Base-by-base conservation (phyloP, 2,329 filamentous ascomycete genomes). In the Trichoderma brevicompactum region DNA sequence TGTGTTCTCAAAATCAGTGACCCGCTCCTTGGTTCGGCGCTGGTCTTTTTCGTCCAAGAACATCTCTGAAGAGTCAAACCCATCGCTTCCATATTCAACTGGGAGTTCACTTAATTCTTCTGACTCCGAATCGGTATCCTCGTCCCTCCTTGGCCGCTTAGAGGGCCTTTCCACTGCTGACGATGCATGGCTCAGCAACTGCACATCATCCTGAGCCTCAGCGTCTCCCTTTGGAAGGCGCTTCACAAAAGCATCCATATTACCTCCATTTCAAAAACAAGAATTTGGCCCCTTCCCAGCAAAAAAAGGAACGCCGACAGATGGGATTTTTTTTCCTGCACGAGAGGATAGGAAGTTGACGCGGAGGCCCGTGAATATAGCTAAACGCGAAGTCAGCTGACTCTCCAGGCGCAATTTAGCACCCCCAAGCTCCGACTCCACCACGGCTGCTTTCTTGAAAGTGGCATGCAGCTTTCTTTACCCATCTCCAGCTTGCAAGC, bases 1-100 rank as follows among this genome's bases (percentile, higher is more conserved):
- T 6, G 89, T 89, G 68, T 83, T 76, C 70, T 79, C 80, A n/a
- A 78, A 70, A 4, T 75, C 77, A 1, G 76, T 78, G 49, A 69
- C 65, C 43, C 40, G 52, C 46, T 62, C 41, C 46, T 53, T 53
- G 19, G 2, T 28, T 36, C 28, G 43, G 28, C 34, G 49, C 48
- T 46, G 48, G 60, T 54, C 49, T 17, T 44, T 46, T 17, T 63
- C 60, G 32, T 54, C 49, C 3, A 17, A 13, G 2, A 54, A 15
- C 2, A 40, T 8, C 32, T 54, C 40, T 17, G 13, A 5, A 28
- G 28, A 34, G 4, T 3, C 13, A 32, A 3, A 12, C 7, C 49
- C 40, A n/a, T 7, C 32, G 17, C 12, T 5, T 1, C 52, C 36
- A 15, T 53, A 15, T 50, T 44, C 28, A 10, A 48, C 7, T 1